Base-by-base conservation (phyloP, 2,329 filamentous ascomycete species). In the Aureobasidium sp. region DNA sequence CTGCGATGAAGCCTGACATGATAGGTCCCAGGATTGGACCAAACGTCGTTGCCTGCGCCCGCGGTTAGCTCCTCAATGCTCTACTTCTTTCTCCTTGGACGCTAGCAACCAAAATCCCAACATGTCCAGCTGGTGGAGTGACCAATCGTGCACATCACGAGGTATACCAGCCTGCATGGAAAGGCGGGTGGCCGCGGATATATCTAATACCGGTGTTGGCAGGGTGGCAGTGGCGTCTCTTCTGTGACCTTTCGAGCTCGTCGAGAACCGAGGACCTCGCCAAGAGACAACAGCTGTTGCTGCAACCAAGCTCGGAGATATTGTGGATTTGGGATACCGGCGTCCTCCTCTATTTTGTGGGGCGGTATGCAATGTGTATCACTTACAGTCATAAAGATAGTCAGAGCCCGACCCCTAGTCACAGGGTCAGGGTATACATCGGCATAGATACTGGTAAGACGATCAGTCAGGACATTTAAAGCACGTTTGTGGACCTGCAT, bases 11-110 rank as follows among this genome's bases (percentile, higher is more conserved):
- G 10, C 85, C 86, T 0, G 83, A 84, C 23, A 86, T 78, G 17
- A 86, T 81, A 2, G 86, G 86, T 0, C 84, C 83, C 2, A 85
- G 71, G n/a, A 89, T 77, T 0, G 85, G 86, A 0, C 87, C 87
- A 46, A 83, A 83, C 0, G 82, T 79, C 3, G 86, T 89, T 23
- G 42, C 43, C 43, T 38, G n/a, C n/a, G 8, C 3, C 21, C 27
- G 23, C 15, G 19, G 29, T 55, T 43, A 55, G 51, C 38, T 55
- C 37, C 25, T 42, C 37, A 33, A 21, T 42, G 17, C 35, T 31
- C 50, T n/a, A 31, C 37, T 25, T 54, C 21, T 25, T 25, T 37
- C 33, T 37, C 13, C 27, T n/a, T n/a, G n/a, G n/a, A n/a, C n/a
- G n/a, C n/a, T n/a, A n/a, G n/a, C n/a, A n/a, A n/a, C n/a, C n/a